Base-by-base conservation (phyloP, 2,329 filamentous ascomycete genomes). In the Cercospora janseana region DNA sequence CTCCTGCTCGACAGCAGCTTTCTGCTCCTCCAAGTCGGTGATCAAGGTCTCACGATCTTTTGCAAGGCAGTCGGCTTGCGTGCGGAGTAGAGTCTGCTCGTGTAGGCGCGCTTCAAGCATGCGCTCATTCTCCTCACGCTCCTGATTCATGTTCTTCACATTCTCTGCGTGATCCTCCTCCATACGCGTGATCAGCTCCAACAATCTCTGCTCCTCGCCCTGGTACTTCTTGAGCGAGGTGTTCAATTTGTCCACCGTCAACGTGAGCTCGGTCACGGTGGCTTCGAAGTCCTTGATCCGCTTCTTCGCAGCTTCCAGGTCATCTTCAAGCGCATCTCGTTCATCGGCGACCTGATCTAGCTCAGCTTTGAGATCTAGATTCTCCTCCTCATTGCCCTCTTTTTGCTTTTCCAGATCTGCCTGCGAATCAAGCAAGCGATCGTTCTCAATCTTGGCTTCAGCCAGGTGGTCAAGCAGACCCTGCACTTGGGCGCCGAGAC, bases 381-480 rank as follows among this genome's bases (percentile, higher is more conserved):
- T 23, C 12, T 23, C 31, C 12, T 65, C 63, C 23, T 64, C 64
- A 24, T 68, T 61, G 51, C 70, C 69, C 31, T 66, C 58, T 26
- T 73, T 69, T 40, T 65, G 69, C 13, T 61, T 58, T 43, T 74
- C 67, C 2, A 74, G 59, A 23, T 69, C 65, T 31, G 60, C 59
- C 46, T 66, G 67, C 29, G 69, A 63, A 9, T 63, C 44, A 46
- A 74, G 63, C 8, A 75, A 64, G 16, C 65, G 59, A 6, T 67
- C 46, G 21, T 65, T 66, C 13, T 67, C 65, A 28, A 71, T 65
- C 31, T 69, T 61, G 2, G 59, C 60, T 5, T 68, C 62, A 0
- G 67, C 65, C 27, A 72, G 61, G 50, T 66, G 67, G 35, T 84
- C 63, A 20, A 72, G 44, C 9, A 71, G 60, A 32, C 61, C 62